These are phyloP conservation scores for Penicillium samsonianum DNA, from an alignment of 495 filamentous ascomycete species.

Conservation along the genomic window DNA sequence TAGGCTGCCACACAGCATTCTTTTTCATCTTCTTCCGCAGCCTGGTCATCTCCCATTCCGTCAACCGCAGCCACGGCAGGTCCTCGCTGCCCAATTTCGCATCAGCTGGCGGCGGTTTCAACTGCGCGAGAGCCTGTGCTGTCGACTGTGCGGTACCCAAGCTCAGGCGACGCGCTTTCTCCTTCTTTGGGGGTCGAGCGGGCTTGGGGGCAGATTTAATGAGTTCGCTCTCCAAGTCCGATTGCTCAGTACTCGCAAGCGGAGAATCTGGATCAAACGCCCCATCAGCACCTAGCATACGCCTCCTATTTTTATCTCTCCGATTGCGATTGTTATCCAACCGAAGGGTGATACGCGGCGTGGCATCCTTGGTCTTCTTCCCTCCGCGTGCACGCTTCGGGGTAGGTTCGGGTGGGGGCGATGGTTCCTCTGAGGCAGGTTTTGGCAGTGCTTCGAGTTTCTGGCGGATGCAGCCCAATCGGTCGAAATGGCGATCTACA, in stretches of 20 bases:
- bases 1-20: conserved; percentile 93
- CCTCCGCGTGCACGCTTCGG: conserved; percentile 51
- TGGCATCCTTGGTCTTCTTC: conserved; percentile 40
- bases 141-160: conserved; percentile 64
- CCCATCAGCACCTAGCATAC: conserved; percentile 41
- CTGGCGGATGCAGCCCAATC: conserved; percentile 71
- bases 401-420: conserved; percentile 54
- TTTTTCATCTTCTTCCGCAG: conserved; percentile 98
- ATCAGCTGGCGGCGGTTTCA: conserved; percentile 77
- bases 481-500: conserved; percentile 75
- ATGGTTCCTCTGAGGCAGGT: conserved; percentile 69
- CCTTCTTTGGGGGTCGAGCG: conserved; percentile 34
- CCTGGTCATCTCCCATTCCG: conserved; percentile 85
- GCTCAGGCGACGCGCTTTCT: conserved; percentile 50
- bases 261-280: conserved; percentile 46
- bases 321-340: conserved; percentile 51
- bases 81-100: conserved; percentile 72
- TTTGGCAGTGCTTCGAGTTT: conserved; percentile 79
- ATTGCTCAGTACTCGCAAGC: conserved; percentile 50
- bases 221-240: conserved; percentile 40
- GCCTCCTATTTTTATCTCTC: conserved; percentile 36
- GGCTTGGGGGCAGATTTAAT: conserved; percentile 16
- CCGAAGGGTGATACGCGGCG: conserved; percentile 64
- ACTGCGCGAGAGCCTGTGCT: conserved; percentile 74
- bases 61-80: conserved; percentile 87